Base-by-base conservation (phyloP, 495 filamentous ascomycete species). In the Hyaloscypha bicolor region DNA sequence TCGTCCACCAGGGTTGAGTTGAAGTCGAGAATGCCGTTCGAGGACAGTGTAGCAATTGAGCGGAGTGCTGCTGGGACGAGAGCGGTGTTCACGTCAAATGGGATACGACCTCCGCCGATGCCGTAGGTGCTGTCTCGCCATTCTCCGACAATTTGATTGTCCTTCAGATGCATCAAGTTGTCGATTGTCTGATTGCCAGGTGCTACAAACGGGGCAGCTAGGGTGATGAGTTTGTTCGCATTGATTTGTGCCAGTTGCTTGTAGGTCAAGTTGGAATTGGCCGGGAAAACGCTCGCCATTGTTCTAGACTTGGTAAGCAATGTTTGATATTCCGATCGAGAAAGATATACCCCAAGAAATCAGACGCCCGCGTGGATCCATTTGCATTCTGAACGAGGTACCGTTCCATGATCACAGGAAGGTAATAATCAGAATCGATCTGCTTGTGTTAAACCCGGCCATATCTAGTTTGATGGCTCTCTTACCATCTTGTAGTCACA, bases 61-160 rank as follows among this genome's bases (percentile, higher is more conserved):
- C 82, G 80, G 1, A 90, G 76, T 19, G 84, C 87, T 19, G 88
- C 87, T 1, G 88, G 88, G 0, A 83, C 83, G 4, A 90, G 74
- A 29, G 85, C 88, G 9, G 85, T 86, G 67, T 90, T 90, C 19
- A 90, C 88, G 66, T 89, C 86, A 73, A 85, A 89, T 0, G 88
- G 88, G 53, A 89, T 84, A 8, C 85, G 81, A 22, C 87, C 87
- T 31, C 86, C 85, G 11, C 88, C 88, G 42, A 89, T 79, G 6
- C 87, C 87, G 56, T 85, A 85, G 16, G 73, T 80, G 62, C 81
- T 86, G 58, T 90, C 88, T 71, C 88, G 77, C 88, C 88, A 90
- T 71, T 90, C 72, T 4, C 88, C 88, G 2, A 88, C 85, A n/a
- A 80, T 70, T 69, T 88, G 76, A 19, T 77, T 82, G 2, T 81